Conservation (phyloP, 371 early-diverging fungal genomes). For the Apophysomyces trapeziformis region DNA sequence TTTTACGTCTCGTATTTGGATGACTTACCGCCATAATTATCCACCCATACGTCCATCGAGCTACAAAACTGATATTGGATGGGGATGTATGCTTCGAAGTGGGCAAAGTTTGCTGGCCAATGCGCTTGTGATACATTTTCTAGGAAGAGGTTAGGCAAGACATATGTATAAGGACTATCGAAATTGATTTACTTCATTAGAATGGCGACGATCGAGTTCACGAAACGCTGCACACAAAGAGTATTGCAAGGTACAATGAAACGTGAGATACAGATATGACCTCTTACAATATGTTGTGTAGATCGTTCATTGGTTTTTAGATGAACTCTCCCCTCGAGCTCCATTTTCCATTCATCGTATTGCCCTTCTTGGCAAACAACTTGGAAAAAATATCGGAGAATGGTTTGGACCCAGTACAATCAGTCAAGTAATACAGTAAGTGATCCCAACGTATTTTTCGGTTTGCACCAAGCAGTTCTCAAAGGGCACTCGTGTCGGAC, state of each 20-base stretch:
- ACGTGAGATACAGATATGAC: constrained; percentile 10
- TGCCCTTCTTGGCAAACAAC: constrained; percentile 81
- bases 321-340: constrained; percentile 73
- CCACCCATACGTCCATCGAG: constrained; percentile 80
- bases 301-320: constrained; percentile 86
- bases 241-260: constrained; percentile 49
- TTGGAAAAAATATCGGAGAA: constrained; percentile 90
- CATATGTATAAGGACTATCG: neutral
- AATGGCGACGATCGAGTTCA: constrained; percentile 54
- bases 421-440: constrained; percentile 86
- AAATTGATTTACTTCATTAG: constrained; percentile 28
- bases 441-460: constrained; percentile 2
- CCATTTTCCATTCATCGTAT: constrained; percentile 94
- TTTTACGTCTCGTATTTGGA: constrained; percentile 84
- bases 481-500: constrained; percentile 71
- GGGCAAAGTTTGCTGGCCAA: constrained; percentile 94
- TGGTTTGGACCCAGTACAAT: constrained; percentile 97
- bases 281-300: constrained; percentile 24
- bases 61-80: constrained; percentile 88
- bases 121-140: constrained; percentile 71
- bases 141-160: constrained; percentile 63
- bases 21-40: constrained; percentile 91
- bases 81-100: constrained; percentile 98
- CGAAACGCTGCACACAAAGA: constrained; percentile 37
- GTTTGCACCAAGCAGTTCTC: constrained; percentile 8